Percentiles rank a stretch among this genome's conserved stretches.
phyloP scores from a whole-genome alignment of 2,329 filamentous ascomycete genomes.

The Fusarium sp. region DNA sequence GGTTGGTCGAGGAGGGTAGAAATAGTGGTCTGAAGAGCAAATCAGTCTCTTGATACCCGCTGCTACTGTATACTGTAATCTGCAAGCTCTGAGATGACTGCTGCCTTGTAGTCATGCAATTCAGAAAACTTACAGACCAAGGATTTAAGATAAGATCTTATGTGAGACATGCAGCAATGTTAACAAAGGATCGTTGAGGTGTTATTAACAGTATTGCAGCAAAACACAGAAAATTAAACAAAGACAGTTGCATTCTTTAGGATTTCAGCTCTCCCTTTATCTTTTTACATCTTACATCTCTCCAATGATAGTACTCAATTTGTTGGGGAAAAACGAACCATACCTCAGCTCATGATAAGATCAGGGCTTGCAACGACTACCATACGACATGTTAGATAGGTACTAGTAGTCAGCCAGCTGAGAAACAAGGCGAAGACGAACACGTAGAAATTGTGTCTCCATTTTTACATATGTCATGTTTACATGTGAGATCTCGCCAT shows the following conservation, averaged over 20 bases:
- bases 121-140: background rate
- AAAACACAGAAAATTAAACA: background rate
- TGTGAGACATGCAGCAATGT: background rate
- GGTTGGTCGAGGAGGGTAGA: background rate
- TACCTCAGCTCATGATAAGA: constrained; percentile 29
- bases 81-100: background rate
- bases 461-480: background rate
- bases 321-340: constrained; percentile 35
- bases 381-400: background rate
- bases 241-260: background rate
- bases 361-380: constrained; percentile 8
- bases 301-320: background rate
- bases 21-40: background rate
- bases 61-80: background rate
- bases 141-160: background rate
- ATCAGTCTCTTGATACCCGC: background rate
- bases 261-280: constrained; percentile 13
- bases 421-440: constrained; percentile 16
- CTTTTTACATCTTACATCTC: constrained; percentile 1
- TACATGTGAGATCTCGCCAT: constrained; percentile 4
- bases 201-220: background rate
- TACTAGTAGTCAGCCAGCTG: background rate
- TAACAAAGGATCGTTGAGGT: background rate
- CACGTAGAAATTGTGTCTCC: constrained; percentile 1
- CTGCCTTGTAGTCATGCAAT: background rate